These are phyloP conservation scores for Lactarius hengduanensis DNA, from an alignment of 768 basidiomycete species.

Conservation along the genomic window DNA sequence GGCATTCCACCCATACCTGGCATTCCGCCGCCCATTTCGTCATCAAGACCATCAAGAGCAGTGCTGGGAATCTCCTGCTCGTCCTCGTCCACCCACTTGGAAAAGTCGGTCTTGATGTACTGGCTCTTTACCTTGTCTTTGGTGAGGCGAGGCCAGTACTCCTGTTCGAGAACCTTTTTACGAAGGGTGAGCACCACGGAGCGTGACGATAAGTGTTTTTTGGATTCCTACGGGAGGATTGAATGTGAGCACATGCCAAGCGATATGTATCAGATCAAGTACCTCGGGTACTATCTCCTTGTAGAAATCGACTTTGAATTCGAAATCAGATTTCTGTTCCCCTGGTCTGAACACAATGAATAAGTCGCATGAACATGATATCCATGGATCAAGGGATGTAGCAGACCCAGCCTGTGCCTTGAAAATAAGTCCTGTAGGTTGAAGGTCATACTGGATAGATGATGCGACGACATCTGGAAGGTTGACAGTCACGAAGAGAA, in stretches of 20 bases:
- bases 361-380: background rate
- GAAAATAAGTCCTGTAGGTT: slow-evolving; percentile 57
- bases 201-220: slow-evolving; percentile 62
- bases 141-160: slow-evolving; percentile 92
- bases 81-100: slow-evolving; percentile 96
- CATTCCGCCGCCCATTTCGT: slow-evolving; percentile 52
- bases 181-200: slow-evolving; percentile 64
- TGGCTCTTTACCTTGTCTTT: slow-evolving; percentile 80
- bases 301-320: slow-evolving; percentile 74
- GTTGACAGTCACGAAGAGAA: slow-evolving; percentile 83
- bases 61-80: slow-evolving; percentile 72
- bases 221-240: slow-evolving; percentile 47
- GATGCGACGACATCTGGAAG: slow-evolving; percentile 65
- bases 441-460: slow-evolving; percentile 60
- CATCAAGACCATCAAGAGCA: slow-evolving; percentile 45
- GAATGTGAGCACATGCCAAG: background rate
- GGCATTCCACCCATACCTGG: slow-evolving; percentile 49
- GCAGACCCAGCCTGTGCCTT: slow-evolving; percentile 66
- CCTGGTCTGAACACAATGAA: background rate
- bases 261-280: slow-evolving; percentile 25
- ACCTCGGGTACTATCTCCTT: slow-evolving; percentile 78
- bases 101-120: slow-evolving; percentile 93
- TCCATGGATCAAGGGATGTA: background rate
- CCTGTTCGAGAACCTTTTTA: slow-evolving; percentile 73
- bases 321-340: slow-evolving; percentile 41